Base-by-base conservation (phyloP, 2,329 filamentous ascomycete genomes). In the Beauveria rudraprayagi region DNA sequence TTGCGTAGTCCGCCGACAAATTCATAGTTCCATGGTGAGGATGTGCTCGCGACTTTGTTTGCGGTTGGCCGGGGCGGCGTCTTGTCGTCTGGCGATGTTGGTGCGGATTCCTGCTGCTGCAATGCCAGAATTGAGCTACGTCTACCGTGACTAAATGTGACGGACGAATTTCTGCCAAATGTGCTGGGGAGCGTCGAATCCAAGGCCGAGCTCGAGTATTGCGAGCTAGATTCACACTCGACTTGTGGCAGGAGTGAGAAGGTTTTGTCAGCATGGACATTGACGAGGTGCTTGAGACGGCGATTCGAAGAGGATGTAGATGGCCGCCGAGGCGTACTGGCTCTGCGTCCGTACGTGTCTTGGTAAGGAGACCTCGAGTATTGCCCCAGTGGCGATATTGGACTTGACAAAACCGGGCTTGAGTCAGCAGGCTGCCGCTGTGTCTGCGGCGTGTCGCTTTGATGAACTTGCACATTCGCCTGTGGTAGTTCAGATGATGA, bases 261-360 rank as follows among this genome's bases (percentile, higher is more conserved):
- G 5, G 83, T 85, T 71, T 83, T 83, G 70, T 85, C 80, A 6
- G 81, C 70, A 65, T 84, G 76, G 30, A 85, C 72, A 58, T 76
- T 77, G 62, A 85, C 77, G 34, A 78, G 68, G 63, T 77, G 70
- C 22, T 64, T 68, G 10, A 59, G 51, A 43, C 71, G 71, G 51
- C 69, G 68, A 44, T 56, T 56, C 14, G 71, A 69, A 22, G 71
- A 63, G 11, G 71, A 67, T 34, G 71, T 69, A 17, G 66, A 68
- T 3, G 65, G 61, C 19, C 62, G 56, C 52, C 67, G 63, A 34
- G 67, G 63, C 19, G 67, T 64, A 54, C 50, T 59, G 2, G 43
- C 44, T 40, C 55, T 50, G 17, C 26, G 61, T 22, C 50, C 30
- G 11, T 55, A 43, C 16, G 22, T 24, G 3, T 55, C 47, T n/a